phyloP scores from a whole-genome alignment of 1,284 basidiomycete genomes.

The Apiotrichum gamsii region DNA sequence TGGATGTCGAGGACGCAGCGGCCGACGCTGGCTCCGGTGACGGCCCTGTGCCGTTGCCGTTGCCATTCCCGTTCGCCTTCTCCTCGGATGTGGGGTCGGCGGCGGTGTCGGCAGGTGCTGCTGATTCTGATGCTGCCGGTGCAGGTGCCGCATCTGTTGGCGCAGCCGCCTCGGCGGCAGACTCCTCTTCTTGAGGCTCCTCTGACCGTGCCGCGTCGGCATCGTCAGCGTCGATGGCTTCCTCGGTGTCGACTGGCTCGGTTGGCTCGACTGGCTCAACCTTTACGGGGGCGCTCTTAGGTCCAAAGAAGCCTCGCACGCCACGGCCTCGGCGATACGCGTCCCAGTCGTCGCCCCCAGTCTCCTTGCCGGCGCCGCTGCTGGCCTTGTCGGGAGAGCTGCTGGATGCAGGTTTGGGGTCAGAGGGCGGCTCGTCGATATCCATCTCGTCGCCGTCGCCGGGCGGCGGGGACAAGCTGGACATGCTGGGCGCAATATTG shows the following conservation, averaged over 20 bases:
- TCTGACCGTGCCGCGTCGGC: conserved; percentile 8
- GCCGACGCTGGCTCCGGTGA: neutral
- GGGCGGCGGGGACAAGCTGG: conserved; percentile 35
- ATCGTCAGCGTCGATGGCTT: conserved; percentile 14
- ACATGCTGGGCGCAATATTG: conserved; percentile 13
- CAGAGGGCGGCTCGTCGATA: neutral
- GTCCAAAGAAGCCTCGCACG: conserved; percentile 24
- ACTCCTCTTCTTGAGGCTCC: conserved; percentile 26
- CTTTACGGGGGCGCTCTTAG: conserved; percentile 13
- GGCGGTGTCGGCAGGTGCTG: too few species aligned
- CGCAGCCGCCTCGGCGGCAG: conserved; percentile 6
- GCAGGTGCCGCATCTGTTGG: too few species aligned
- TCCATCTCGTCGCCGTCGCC: conserved; percentile 27
- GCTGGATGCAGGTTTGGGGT: neutral
- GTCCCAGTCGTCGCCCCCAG: conserved; percentile 25
- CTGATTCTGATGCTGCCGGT: too few species aligned
- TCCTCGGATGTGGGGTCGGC: conserved; percentile 2
- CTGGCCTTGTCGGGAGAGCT: neutral
- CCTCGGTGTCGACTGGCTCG: conserved; percentile 43
- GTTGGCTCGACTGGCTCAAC: too few species aligned
- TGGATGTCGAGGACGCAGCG: conserved; percentile 10
- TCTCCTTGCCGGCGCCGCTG: neutral
- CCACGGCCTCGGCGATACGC: conserved; percentile 27
- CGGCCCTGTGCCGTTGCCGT: neutral
- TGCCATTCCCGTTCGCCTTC: neutral